These are phyloP conservation scores for Chytridium lagenaria DNA, from an alignment of 371 early-diverging fungal species.

Conservation along the genomic window DNA sequence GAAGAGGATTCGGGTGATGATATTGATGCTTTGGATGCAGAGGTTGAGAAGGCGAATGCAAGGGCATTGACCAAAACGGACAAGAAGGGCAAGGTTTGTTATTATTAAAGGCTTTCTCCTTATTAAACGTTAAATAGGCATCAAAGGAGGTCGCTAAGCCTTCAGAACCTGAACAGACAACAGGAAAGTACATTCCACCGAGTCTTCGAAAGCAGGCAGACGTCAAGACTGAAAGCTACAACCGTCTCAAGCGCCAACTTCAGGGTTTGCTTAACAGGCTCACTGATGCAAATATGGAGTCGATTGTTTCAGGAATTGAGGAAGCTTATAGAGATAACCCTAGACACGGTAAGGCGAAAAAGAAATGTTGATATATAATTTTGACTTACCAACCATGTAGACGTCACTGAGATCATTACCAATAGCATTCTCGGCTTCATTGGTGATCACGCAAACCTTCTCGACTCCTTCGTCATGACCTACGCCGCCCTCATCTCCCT, in stretches of 20 bases:
- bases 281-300: constrained; percentile 89
- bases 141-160: constrained; percentile 5
- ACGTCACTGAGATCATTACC: constrained; percentile 85
- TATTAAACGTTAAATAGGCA: background rate
- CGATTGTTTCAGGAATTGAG: constrained; percentile 80
- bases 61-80: background rate
- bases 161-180: constrained; percentile 9
- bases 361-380: background rate
- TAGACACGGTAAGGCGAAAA: constrained; percentile 63
- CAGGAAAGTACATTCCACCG: constrained; percentile 87
- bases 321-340: constrained; percentile 77
- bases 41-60: constrained; percentile 12
- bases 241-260: constrained; percentile 75
- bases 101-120: background rate
- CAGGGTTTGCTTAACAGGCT: constrained; percentile 90
- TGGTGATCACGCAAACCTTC: constrained; percentile 77
- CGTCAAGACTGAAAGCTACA: constrained; percentile 49
- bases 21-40: background rate
- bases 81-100: constrained; percentile 3
- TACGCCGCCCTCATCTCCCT: constrained; percentile 87
- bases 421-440: constrained; percentile 77
- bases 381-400: constrained; percentile 33
- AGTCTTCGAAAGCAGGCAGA: constrained; percentile 68
- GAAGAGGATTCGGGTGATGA: constrained; percentile 30
- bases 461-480: constrained; percentile 87